Evolutionary conservation across 2,329 filamentous ascomycete genomes (phyloP), one percentile per base, ranked within the genome.

Genomic region (Ascocoryne sarcoides): DNA sequence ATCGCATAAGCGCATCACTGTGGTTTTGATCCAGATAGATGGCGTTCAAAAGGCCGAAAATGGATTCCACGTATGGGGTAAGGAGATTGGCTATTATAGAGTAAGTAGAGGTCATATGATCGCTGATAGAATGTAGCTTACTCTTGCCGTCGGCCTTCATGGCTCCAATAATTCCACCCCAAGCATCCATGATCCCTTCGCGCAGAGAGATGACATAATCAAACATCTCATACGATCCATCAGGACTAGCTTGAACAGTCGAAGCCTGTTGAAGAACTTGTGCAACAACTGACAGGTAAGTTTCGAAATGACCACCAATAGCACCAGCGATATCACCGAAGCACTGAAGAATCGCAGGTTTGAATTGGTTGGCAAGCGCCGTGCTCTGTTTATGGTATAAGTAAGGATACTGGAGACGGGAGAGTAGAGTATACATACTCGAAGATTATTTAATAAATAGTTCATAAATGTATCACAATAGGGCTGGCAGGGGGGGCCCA

Each of bases 401-500:
- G 62, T 37, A 16, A 30, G 28, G 33, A 37, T 40, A 37, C 31
- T 52, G 50, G 53, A 49, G 39, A 36, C 21, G 32, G 4, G 5
- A 34, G 38, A 20, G 12, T 8, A 19, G 16, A 33, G 30, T 16
- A 30, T 34, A 30, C 74, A 60, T 63, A 86, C 82, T 63, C 85
- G 79, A 31, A 98, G 69, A 65, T 95, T 93, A 70, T 87, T 89
- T 48, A 98, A 76, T 43, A 98, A 72, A 61, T 92, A 84, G 72
- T 98, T 98, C 92, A 98, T 98, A 64, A 96, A 95, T 51, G 81
- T 77, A 58, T 98, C 92, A 65, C 92, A 98, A 71, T 83, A 96
- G 42, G 90, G 92, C 66, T 94, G 86, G 58, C 90, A 85, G 62
- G 84, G 84, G 60, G 88, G 82, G 60, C 88, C 86, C 60, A 96